Evolutionary conservation across 1,139 yeast genomes (phyloP).

Genomic region (Wickerhamiella pararugosa): DNA sequence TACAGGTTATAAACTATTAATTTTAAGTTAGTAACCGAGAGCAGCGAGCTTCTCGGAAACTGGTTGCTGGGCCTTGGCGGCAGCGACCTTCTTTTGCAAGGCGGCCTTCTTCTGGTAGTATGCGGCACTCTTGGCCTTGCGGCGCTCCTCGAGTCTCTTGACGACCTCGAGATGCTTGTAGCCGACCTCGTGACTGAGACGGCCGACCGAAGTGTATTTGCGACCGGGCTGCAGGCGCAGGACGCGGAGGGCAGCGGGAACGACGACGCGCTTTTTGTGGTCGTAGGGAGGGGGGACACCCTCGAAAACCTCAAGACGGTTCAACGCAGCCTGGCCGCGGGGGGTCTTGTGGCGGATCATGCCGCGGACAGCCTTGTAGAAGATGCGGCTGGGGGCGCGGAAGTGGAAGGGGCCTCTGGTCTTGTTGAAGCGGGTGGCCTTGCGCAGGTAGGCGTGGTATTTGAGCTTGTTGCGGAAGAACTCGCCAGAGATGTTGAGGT

Average conservation of each 20-base stretch:
- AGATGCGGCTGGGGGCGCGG: slow-evolving; percentile 99
- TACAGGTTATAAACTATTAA: too few species aligned
- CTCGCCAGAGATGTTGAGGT: slow-evolving; percentile 98
- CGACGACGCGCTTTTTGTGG: slow-evolving; percentile 99
- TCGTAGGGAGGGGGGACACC: slow-evolving; percentile 99
- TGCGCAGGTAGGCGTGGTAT: slow-evolving; percentile 99
- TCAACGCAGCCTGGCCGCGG: slow-evolving; percentile 99
- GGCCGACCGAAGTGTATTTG: slow-evolving; percentile 98
- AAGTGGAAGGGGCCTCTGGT: slow-evolving; percentile 99
- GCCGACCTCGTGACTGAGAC: slow-evolving; percentile 93
- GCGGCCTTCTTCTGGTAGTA: slow-evolving; percentile 98
- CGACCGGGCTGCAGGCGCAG: slow-evolving; percentile 99
- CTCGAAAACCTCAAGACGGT: slow-evolving; percentile 98
- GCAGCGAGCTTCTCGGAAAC: slow-evolving; percentile 64
- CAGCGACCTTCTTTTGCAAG: slow-evolving; percentile 76
- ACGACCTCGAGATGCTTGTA: slow-evolving; percentile 99
- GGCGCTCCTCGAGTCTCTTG: slow-evolving; percentile 96
- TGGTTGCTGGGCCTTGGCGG: slow-evolving; percentile 70
- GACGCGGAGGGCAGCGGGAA: slow-evolving; percentile 99
- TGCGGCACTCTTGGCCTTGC: slow-evolving; percentile 98
- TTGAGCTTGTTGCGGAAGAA: slow-evolving; percentile 99
- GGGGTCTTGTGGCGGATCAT: slow-evolving; percentile 99
- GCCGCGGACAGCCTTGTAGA: slow-evolving; percentile 99
- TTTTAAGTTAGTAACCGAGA: slow-evolving; percentile 49
- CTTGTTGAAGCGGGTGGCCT: slow-evolving; percentile 98